Conservation (phyloP, 345 rosid genomes). For the Trapa bicornis region DNA sequence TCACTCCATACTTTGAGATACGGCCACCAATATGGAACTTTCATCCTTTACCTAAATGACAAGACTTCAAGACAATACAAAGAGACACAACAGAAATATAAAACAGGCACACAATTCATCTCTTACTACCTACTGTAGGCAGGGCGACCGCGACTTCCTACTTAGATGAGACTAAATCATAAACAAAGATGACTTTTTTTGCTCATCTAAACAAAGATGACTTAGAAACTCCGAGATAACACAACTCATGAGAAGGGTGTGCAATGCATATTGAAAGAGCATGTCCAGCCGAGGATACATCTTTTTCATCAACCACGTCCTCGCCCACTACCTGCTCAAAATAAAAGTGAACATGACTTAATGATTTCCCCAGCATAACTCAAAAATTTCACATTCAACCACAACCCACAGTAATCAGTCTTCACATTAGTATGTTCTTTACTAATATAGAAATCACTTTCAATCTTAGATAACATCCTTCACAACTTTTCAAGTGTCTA, state of each 20-base stretch:
- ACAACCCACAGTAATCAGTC: background rate
- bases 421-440: background rate
- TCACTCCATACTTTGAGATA: no score
- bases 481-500: background rate
- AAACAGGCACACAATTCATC: background rate
- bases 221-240: background rate
- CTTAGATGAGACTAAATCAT: background rate
- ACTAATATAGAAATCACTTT: no score
- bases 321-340: background rate
- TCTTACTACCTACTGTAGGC: background rate
- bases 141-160: background rate
- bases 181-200: background rate
- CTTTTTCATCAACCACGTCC: background rate
- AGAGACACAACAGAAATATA: background rate
- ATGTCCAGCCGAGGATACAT: background rate
- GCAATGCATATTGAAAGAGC: background rate
- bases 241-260: background rate
- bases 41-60: no score
- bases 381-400: background rate
- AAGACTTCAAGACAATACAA: no score
- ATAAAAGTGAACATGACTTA: background rate
- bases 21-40: no score
- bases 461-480: no score
- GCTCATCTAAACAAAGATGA: no score
- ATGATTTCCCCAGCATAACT: background rate